Base-by-base conservation (phyloP, 345 rosid species). In the Toxicodendron radicans region DNA sequence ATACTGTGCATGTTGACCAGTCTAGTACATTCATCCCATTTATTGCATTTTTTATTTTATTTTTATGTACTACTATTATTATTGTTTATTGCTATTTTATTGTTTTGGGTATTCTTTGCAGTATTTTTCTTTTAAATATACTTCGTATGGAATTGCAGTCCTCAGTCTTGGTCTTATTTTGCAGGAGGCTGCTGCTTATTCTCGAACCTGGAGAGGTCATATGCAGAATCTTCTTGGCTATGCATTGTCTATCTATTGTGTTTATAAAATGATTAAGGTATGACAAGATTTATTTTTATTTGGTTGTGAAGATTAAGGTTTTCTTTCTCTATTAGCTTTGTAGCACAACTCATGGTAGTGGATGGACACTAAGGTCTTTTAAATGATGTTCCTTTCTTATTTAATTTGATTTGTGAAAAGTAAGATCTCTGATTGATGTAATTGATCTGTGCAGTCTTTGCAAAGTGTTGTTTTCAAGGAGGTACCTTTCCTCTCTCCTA, bases 221-320 rank as follows among this genome's bases (percentile, higher is more conserved):
- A 80, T 95, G 91, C 97, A 91, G 84, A 91, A 95, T 85, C 80
- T 92, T 65, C 99, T 95, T 84, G 99, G 99, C 58, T 95, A 92
- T 87, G 99, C 94, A 62, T 90, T 92, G 72, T 95, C 99, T 62
- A 73, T 91, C 64, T 95, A 95, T 72, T 95, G 93, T 85, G 97
- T 95, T 71, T 95, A 95, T 86, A 95, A 95, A 82, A 92, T 95
- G 99, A 82, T 95, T 68, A 95, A 95, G 98, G 99, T 92, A 83
- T 77, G 64, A 63, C 70, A 23, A 64, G 27, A 46, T 65, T 78
- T 52, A 46, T 20, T 59, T 57, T 77, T 48, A 46, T 41, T 45
- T 53, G 68, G 33, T 45, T 71, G 73, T 24, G 41, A 58, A 43
- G 5, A 49, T 48, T 17, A 17, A 12, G 12, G 4, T 13, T 20